A percentile compares a stretch with the other conserved stretches of the same genome.
Conservation (phyloP, 208 protist genomes). For the Phytomonas sp. region DNA sequence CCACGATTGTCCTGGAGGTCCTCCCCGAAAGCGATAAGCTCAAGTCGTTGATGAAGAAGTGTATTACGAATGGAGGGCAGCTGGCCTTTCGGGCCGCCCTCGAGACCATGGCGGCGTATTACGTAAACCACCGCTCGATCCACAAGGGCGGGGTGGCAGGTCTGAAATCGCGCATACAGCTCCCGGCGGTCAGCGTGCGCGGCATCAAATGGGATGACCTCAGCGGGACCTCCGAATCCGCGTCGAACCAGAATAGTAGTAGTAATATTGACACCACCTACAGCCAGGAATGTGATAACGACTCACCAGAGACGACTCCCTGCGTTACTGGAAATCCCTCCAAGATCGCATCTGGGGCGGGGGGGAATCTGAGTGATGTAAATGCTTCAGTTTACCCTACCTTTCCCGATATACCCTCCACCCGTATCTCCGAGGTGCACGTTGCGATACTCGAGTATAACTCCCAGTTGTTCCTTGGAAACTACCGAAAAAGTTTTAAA, state of each 20-base stretch:
- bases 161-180: too few species aligned
- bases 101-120: conserved; percentile 8
- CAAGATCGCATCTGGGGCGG: not conserved
- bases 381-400: not conserved
- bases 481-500: conserved; percentile 34
- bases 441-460: conserved; percentile 45
- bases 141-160: not conserved
- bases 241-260: too few species aligned
- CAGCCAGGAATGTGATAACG: not conserved
- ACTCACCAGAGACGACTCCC: not conserved
- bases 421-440: conserved; percentile 23
- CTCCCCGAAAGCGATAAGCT: conserved; percentile 20
- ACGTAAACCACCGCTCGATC: not conserved
- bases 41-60: conserved; percentile 25
- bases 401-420: conserved; percentile 6
- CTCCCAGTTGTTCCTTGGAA: conserved; percentile 28
- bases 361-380: too few species aligned
- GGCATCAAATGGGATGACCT: too few species aligned
- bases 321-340: not conserved
- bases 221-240: too few species aligned
- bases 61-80: conserved; percentile 23
- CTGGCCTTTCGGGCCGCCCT: conserved; percentile 23
- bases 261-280: not conserved
- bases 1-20: not conserved
- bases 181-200: too few species aligned